Evolutionary conservation across 2,329 filamentous ascomycete genomes (phyloP), one percentile per base, ranked within the genome.

Genomic region (Falciphora oryzae): DNA sequence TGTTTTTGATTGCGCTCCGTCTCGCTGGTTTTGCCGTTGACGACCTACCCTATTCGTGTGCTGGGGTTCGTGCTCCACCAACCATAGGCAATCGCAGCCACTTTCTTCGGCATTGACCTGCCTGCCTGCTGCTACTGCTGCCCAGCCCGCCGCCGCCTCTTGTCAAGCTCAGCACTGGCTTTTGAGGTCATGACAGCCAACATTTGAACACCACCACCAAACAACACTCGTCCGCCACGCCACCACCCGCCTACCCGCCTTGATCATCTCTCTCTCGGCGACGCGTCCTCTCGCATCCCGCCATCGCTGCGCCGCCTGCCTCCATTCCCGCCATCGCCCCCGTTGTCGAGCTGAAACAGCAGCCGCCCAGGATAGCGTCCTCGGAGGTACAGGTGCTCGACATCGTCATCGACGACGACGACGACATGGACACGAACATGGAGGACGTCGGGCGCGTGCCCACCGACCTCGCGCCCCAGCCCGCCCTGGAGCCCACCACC

Each of bases 361-460:
- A 7, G 44, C 44, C 22, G 44, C n/a, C 44, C 44, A 53, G 44
- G 44, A 53, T 53, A 53, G 44, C 18, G 44, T 53, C 44, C 44
- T 53, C 10, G 44, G 44, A 53, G 44, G 22, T 25, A 22, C 44
- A 11, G 7, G 22, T 5, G 44, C 44, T 25, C 8, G 44, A 53
- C 44, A 53, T 53, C 44, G 44, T 53, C 44, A 22, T 22, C 44
- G 44, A 53, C 44, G 44, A 53, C 18, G 44, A n/a, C 22, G 44
- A 53, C 38, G 56, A 56, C 70, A 97, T 97, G 93, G 94, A 99
- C 79, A 96, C 93, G 75, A 97, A 96, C 80, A 99, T 99, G 95
- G 94, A 97, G 83, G 95, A 99, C 77, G 93, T 96, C 72, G 91
- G 90, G 74, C 91, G 93, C 80, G 88, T 90, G 73, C 91, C 93